These are phyloP conservation scores for Epichloe elymi DNA, from an alignment of 2,329 filamentous ascomycete genomes.

Conservation along the genomic window DNA sequence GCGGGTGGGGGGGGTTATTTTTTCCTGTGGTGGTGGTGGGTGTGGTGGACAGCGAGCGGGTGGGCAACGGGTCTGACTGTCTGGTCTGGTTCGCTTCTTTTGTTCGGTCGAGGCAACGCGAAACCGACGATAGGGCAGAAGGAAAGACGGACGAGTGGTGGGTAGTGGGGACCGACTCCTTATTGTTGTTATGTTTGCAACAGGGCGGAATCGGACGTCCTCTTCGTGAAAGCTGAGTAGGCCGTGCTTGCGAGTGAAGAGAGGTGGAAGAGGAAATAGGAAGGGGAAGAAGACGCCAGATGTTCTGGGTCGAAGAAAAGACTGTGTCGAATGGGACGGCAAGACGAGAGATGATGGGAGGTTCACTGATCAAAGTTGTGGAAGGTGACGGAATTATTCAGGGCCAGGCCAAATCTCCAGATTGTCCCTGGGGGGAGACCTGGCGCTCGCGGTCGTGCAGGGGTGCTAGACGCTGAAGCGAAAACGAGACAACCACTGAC, in stretches of 20 bases:
- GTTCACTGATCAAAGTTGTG: neutral
- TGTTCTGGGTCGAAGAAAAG: neutral
- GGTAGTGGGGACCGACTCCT: too few relatives aligned
- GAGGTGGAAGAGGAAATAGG: neutral
- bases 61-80: neutral
- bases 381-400: neutral
- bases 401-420: neutral
- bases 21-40: neutral
- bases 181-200: neutral
- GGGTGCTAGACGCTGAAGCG: neutral
- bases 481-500: neutral
- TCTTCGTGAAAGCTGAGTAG: too few relatives aligned
- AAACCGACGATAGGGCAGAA: neutral
- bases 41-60: neutral
- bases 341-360: neutral
- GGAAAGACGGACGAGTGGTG: neutral
- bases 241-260: neutral
- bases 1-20: slow-evolving; percentile 4
- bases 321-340: neutral
- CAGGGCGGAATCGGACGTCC: neutral
- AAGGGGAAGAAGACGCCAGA: neutral
- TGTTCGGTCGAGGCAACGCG: neutral
- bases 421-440: too few relatives aligned
- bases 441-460: too few relatives aligned
- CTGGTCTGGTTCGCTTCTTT: neutral